Conservation (phyloP, 1,284 basidiomycete species). For the Vanrija sp. region DNA sequence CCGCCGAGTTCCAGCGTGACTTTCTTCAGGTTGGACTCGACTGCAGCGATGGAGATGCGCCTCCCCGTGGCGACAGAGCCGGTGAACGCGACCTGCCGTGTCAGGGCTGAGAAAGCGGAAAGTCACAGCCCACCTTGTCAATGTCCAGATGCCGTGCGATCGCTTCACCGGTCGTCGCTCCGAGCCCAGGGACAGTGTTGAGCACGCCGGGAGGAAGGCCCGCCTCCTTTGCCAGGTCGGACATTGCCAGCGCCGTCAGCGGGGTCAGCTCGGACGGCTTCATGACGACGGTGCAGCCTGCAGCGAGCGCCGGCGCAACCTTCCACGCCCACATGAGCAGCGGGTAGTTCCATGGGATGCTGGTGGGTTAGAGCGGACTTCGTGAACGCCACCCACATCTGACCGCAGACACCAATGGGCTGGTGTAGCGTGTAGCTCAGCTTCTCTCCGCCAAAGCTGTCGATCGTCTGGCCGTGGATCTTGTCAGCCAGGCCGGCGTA, state of each 20-base stretch:
- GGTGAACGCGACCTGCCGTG: slow-evolving; percentile 62
- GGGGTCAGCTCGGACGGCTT: slow-evolving; percentile 88
- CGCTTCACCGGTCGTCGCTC: slow-evolving; percentile 76
- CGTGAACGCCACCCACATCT: slow-evolving; percentile 59
- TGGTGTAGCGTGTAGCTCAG: slow-evolving; percentile 84
- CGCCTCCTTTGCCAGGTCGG: slow-evolving; percentile 32
- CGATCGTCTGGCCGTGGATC: slow-evolving; percentile 55
- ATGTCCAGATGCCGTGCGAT: slow-evolving; percentile 71
- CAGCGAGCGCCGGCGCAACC: slow-evolving; percentile 81
- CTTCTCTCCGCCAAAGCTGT: slow-evolving; percentile 56
- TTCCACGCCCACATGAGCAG: slow-evolving; percentile 93
- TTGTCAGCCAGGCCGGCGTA: slow-evolving; percentile 65
- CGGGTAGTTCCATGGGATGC: slow-evolving; percentile 89
- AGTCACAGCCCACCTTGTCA: slow-evolving; percentile 57
- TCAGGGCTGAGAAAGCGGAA: neutral
- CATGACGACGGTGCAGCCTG: slow-evolving; percentile 47
- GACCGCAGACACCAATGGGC: slow-evolving; percentile 87
- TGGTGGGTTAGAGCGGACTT: slow-evolving; percentile 34
- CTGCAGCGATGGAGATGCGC: slow-evolving; percentile 76
- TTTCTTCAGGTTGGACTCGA: slow-evolving; percentile 78
- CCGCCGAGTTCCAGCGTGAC: slow-evolving; percentile 57
- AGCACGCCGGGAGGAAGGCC: slow-evolving; percentile 89
- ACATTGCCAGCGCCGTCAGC: slow-evolving; percentile 70
- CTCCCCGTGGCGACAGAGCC: slow-evolving; percentile 71
- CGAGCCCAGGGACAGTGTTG: slow-evolving; percentile 80